phyloP scores from a whole-genome alignment of 768 basidiomycete genomes.

The Lentinula raphanica region DNA sequence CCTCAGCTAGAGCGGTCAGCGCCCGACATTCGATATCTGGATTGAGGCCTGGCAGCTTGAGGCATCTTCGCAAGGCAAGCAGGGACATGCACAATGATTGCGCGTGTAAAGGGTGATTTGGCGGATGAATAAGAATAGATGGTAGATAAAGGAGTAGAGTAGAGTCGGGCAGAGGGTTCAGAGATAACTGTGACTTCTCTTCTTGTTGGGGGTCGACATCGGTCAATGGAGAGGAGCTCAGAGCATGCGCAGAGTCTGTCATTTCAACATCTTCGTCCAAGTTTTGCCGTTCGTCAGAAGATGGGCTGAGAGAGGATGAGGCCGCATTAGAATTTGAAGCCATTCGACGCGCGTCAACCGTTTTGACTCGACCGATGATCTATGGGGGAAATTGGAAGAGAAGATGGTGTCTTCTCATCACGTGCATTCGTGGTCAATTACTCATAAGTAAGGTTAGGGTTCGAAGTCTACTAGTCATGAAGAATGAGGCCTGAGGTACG shows the following conservation, averaged over 20 bases:
- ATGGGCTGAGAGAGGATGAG: neutral
- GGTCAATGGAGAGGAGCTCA: neutral
- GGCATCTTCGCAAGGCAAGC: conserved; percentile 50
- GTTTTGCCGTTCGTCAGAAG: neutral
- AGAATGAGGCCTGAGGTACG: no score
- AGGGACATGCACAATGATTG: conserved; percentile 53
- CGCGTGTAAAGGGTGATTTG: conserved; percentile 50
- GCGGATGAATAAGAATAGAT: conserved; percentile 55
- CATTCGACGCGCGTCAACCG: neutral
- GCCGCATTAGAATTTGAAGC: neutral
- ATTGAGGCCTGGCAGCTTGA: conserved; percentile 44
- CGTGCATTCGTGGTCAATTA: neutral
- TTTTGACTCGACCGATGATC: no score
- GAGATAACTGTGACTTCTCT: neutral
- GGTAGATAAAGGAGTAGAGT: conserved; percentile 61
- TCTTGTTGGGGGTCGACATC: neutral
- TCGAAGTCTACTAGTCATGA: no score
- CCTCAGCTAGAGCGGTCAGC: conserved; percentile 64
- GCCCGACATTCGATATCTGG: conserved; percentile 63
- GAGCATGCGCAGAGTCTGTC: neutral
- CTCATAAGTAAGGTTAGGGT: neutral
- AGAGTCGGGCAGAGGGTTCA: conserved; percentile 26
- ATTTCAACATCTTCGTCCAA: conserved; percentile 3
- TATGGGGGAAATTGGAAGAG: no score
- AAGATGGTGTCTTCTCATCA: neutral